These are phyloP conservation scores for Aspergillus arachidicola DNA, from an alignment of 2,329 filamentous ascomycete genomes.

Conservation along the genomic window DNA sequence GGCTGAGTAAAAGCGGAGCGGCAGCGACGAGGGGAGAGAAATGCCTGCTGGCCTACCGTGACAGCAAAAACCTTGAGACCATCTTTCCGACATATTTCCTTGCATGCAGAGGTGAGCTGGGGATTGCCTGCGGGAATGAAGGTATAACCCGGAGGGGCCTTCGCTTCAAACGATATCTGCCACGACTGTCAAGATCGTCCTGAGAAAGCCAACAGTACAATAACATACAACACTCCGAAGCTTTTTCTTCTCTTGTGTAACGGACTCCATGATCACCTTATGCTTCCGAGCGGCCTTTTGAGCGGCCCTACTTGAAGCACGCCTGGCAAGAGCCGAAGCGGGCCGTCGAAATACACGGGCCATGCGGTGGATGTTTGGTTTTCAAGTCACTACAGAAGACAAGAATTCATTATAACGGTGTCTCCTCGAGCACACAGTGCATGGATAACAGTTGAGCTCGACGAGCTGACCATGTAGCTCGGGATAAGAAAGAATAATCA, in stretches of 20 bases:
- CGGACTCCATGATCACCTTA: constrained; percentile 61
- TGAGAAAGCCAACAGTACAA: constrained; percentile 8
- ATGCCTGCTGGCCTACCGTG: constrained; percentile 53
- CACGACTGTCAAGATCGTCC: constrained; percentile 34
- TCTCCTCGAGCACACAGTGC: constrained; percentile 16
- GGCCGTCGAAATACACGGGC: constrained; percentile 39
- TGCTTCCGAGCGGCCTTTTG: constrained; percentile 47
- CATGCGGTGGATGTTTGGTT: constrained; percentile 33
- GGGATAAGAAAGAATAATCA: constrained; percentile 1
- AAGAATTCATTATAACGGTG: constrained; percentile 24
- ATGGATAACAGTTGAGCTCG: background rate
- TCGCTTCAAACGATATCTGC: constrained; percentile 59
- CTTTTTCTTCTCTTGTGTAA: constrained; percentile 64
- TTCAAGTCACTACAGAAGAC: constrained; percentile 21
- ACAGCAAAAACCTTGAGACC: constrained; percentile 60
- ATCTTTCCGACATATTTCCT: constrained; percentile 60
- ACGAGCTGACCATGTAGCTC: constrained; percentile 4
- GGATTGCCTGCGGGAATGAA: constrained; percentile 64
- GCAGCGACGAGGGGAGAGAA: background rate
- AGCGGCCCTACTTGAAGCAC: constrained; percentile 34
- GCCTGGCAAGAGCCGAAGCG: constrained; percentile 36
- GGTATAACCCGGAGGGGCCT: constrained; percentile 61
- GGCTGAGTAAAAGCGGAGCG: constrained; percentile 5
- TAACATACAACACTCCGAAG: constrained; percentile 54
- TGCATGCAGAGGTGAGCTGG: constrained; percentile 60